Base-by-base conservation (phyloP, 164 flowering plant genomes). In the Magnolia kwangsiensis region DNA sequence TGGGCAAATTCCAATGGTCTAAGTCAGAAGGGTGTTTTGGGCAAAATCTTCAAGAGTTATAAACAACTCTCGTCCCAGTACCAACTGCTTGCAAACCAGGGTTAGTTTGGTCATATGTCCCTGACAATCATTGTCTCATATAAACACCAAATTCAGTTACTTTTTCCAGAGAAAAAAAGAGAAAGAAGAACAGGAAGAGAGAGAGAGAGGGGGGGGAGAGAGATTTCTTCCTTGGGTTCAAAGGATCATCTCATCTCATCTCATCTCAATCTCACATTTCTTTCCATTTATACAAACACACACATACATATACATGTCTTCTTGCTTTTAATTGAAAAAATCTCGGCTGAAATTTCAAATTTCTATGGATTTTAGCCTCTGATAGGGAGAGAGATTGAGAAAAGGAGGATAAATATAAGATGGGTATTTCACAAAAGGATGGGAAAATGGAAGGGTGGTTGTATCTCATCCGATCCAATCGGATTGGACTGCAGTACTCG, bases 371-470 rank as follows among this genome's bases (percentile, higher is more conserved):
- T 78, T 76, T 20, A 23, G 75, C 69, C 50, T 73, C 72, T 74
- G 72, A 63, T 50, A 72, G 69, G 58, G 27, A n/a, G 16, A 37
- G 27, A 31, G 27, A 65, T 65, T 66, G 6, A 68, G 63, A 67
- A 64, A 8, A 63, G 67, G 61, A 51, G 67, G 69, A 55, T 50
- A 58, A 55, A 37, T 73, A 71, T 79, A 51, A 76, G 63, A 86
- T 85, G 88, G 87, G 80, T 68, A 68, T 77, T 61, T 76, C 85
- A 3, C 78, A 82, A 68, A 83, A 49, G 65, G 88, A 88, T 18
- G 87, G 80, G 58, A 85, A 76, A 79, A 93, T 90, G 93, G 90
- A 91, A 71, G 98, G 98, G 1, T 94, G 98, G 98, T 68, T 94
- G 74, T 87, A 89, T 80, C 78, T 90, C 6, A 87, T 94, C 31